Base-by-base conservation (phyloP, 352 stramenopile genomes). In the Pythium dissotocum region DNA sequence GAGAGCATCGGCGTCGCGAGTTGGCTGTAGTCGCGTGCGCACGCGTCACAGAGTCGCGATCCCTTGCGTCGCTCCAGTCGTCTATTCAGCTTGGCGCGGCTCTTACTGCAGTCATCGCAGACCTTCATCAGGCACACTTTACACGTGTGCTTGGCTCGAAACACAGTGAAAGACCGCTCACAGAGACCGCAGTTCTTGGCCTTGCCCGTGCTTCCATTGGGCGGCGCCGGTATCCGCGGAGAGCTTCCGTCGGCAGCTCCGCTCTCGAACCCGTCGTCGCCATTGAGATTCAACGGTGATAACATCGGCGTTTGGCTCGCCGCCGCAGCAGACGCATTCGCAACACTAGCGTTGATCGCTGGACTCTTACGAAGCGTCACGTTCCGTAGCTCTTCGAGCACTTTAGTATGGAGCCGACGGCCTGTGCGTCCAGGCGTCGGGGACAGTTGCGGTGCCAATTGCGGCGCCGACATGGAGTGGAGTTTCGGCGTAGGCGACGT, bases 31-130 rank as follows among this genome's bases (percentile, higher is more conserved):
- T 77, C 88, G 28, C 77, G 78, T 18, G 85, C 87, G 51, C 87
- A 94, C 8, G 77, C 75, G 53, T 94, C 82, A 40, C 87, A 94
- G 1, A 94, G 70, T 28, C 87, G 69, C 48, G 84, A 91, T 35
- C 87, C 85, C 52, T 86, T 87, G 55, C 90, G 88, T 26, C 85
- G 74, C 70, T 93, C 85, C 0, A 90, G 69, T 4, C 82, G 70
- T 14, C 80, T 77, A 60, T 94, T 75, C 13, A 90, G 75, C 68
- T 92, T 91, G 61, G 91, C 79, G 36, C 87, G 71, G 71, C 86
- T 94, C 74, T 91, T 90, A 67, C 83, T 92, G 72, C 87, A 94
- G 75, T 92, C 83, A 57, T 94, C 86, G 61, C 87, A 94, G 55
- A 93, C 86, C 65, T 88, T 87, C 48, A 79, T 73, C 38, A 70